phyloP scores from a whole-genome alignment of 257 asterid species.

The Sherardia arvensis region DNA sequence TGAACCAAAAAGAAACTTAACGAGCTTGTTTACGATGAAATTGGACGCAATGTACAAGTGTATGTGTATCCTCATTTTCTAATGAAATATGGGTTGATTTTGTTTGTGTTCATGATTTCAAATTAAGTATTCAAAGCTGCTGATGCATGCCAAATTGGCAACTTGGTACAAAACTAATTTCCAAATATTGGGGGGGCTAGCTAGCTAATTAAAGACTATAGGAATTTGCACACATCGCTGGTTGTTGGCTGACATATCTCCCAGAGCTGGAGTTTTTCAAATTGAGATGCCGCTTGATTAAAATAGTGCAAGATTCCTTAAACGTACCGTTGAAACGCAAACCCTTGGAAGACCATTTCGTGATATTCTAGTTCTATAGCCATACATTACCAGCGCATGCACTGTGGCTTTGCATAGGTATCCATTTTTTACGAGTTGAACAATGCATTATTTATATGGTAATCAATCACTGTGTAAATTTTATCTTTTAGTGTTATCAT shows the following conservation, averaged over 20 bases:
- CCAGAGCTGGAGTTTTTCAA: too few relatives aligned
- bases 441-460: neutral
- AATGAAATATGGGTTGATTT: too few relatives aligned
- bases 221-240: neutral
- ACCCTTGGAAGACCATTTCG: neutral
- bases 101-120: too few relatives aligned
- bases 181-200: neutral
- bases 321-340: neutral
- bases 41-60: too few relatives aligned
- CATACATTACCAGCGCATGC: too few relatives aligned
- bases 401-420: neutral
- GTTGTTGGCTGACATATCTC: neutral
- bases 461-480: neutral
- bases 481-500: neutral
- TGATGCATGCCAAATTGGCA: neutral
- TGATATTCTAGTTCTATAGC: too few relatives aligned
- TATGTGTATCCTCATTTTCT: too few relatives aligned
- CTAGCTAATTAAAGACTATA: too few relatives aligned
- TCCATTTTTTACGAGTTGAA: neutral
- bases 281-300: neutral
- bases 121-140: neutral
- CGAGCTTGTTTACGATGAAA: too few relatives aligned
- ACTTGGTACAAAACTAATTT: neutral
- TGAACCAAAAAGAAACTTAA: too few relatives aligned
- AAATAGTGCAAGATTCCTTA: neutral